Percentiles rank a stretch among this genome's conserved stretches.
Evolutionary conservation across 1,284 basidiomycete species (phyloP).

Genomic region (Pholiota adiposa): DNA sequence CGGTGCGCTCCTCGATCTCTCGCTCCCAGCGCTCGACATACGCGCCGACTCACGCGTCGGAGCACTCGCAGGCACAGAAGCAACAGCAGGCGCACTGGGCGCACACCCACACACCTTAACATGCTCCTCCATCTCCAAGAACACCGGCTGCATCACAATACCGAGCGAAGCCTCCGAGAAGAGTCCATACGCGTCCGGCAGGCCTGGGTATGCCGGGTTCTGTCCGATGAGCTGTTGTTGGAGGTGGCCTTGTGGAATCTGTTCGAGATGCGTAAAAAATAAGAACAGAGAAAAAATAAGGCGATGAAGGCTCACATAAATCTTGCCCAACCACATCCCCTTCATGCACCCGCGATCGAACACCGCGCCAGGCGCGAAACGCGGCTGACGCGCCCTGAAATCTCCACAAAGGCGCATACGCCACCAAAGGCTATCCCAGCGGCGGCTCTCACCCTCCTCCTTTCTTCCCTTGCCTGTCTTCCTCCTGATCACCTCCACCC

Average conservation of each 20-base stretch:
- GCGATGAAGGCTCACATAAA: slow-evolving; percentile 26
- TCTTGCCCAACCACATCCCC: slow-evolving; percentile 27
- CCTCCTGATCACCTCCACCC: background rate
- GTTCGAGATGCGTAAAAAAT: background rate
- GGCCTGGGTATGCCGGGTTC: slow-evolving; percentile 20
- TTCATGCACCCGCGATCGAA: slow-evolving; percentile 43
- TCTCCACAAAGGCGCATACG: slow-evolving; percentile 55
- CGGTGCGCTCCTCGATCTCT: too few species aligned
- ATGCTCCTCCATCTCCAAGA: slow-evolving; percentile 23
- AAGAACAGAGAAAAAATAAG: background rate
- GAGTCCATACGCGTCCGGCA: background rate
- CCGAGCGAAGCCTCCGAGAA: slow-evolving; percentile 18
- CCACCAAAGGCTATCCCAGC: slow-evolving; percentile 66
- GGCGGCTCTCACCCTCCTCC: slow-evolving; percentile 25
- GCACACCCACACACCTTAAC: slow-evolving; percentile 21
- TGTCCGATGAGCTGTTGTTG: slow-evolving; percentile 15
- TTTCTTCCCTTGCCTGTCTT: slow-evolving; percentile 1
- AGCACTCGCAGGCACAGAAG: background rate
- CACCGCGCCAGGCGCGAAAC: slow-evolving; percentile 46
- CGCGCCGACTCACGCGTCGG: too few species aligned
- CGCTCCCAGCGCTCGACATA: too few species aligned
- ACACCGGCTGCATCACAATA: slow-evolving; percentile 25
- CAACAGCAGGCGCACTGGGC: too few species aligned
- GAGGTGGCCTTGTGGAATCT: slow-evolving; percentile 22
- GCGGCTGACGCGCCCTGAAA: slow-evolving; percentile 28